Conservation (phyloP, 768 basidiomycete species). For the Lactifluus volemus region DNA sequence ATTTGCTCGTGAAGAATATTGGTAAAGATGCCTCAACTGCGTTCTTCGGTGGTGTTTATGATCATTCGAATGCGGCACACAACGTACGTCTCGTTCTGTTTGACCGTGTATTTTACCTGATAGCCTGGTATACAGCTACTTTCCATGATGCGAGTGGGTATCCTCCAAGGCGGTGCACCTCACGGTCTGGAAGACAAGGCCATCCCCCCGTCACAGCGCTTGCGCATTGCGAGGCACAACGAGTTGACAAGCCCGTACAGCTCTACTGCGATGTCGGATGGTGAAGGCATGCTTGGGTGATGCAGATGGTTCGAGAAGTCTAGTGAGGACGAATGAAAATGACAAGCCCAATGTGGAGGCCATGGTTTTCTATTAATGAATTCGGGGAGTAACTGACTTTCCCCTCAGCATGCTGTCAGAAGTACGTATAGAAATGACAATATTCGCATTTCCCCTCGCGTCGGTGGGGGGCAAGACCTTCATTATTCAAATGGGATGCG, state of each 20-base stretch:
- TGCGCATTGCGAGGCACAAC: constrained; percentile 34
- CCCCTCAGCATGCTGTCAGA: neutral
- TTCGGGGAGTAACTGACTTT: neutral
- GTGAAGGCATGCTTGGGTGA: constrained; percentile 29
- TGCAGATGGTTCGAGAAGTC: neutral
- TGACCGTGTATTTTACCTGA: neutral
- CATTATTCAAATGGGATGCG: too few species aligned
- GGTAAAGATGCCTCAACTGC: constrained; percentile 90
- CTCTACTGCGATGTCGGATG: constrained; percentile 29
- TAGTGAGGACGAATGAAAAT: neutral
- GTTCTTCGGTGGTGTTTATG: constrained; percentile 89
- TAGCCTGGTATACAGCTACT: constrained; percentile 29
- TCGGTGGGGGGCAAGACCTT: neutral
- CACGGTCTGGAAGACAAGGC: constrained; percentile 40
- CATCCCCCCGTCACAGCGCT: constrained; percentile 42
- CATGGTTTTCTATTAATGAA: neutral
- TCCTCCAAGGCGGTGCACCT: constrained; percentile 45
- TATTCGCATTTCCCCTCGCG: neutral
- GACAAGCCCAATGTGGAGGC: neutral
- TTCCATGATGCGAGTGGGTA: constrained; percentile 54
- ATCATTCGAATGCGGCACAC: constrained; percentile 83
- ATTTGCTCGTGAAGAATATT: constrained; percentile 74
- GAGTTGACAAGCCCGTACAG: constrained; percentile 29
- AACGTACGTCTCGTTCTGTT: constrained; percentile 42
- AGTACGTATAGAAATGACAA: neutral